These are phyloP conservation scores for Neophaeococcomyces mojaviensis DNA, from an alignment of 2,329 filamentous ascomycete species.

Conservation along the genomic window DNA sequence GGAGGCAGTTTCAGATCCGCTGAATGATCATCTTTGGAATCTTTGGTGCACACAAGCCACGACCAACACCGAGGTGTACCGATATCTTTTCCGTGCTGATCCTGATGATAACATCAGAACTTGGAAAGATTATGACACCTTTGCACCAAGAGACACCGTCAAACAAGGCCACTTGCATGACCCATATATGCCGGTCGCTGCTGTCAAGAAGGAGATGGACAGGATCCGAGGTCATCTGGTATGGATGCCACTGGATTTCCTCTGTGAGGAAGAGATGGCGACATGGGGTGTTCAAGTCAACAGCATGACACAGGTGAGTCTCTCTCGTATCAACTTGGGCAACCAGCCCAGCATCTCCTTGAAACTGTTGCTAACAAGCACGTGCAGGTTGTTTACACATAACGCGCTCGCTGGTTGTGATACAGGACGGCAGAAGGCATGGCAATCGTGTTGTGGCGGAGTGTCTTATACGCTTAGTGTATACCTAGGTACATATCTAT, in stretches of 20 bases:
- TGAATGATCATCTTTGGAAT: slow-evolving; percentile 59
- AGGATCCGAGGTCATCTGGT: slow-evolving; percentile 82
- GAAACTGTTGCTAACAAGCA: not conserved
- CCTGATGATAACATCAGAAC: slow-evolving; percentile 83
- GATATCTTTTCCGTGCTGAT: slow-evolving; percentile 76
- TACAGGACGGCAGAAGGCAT: no score
- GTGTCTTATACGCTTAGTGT: no score
- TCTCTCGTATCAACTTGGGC: slow-evolving; percentile 33
- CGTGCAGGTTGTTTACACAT: slow-evolving; percentile 6
- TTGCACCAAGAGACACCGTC: slow-evolving; percentile 58
- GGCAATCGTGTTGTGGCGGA: no score
- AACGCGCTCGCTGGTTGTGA: not conserved
- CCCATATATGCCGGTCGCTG: slow-evolving; percentile 62
- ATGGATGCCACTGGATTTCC: slow-evolving; percentile 88
- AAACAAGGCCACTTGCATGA: slow-evolving; percentile 85
- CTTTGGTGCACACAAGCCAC: slow-evolving; percentile 68
- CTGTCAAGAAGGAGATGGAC: slow-evolving; percentile 68
- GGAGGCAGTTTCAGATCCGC: slow-evolving; percentile 64
- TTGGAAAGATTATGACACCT: slow-evolving; percentile 82
- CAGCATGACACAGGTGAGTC: slow-evolving; percentile 76
- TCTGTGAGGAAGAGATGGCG: slow-evolving; percentile 79
- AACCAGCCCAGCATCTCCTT: not conserved
- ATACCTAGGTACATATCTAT: no score
- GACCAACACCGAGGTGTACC: slow-evolving; percentile 73
- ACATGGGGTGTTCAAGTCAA: slow-evolving; percentile 84